Percentiles rank a stretch among this genome's conserved stretches.
Conservation (phyloP, 163 green algal species). For the Chlorella variabilis region DNA sequence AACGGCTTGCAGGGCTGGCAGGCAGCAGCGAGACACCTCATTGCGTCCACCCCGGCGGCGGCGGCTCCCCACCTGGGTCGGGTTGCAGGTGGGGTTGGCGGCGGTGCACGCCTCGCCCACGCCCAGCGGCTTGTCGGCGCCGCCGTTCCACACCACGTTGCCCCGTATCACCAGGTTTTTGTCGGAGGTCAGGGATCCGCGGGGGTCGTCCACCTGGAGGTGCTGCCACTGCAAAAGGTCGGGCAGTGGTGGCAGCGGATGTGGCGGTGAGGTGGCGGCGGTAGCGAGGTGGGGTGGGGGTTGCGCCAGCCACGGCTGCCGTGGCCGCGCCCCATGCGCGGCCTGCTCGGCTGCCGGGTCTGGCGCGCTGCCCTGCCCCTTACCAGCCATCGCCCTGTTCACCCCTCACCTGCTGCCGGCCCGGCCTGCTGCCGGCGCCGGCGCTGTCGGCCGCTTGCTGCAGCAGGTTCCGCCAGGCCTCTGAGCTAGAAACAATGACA, state of each 20-base stretch:
- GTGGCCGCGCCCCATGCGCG: too few relatives aligned
- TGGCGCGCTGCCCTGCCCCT: too few relatives aligned
- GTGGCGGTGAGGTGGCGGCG: too few relatives aligned
- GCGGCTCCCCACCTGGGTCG: background rate
- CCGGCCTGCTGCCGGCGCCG: too few relatives aligned
- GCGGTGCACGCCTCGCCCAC: background rate
- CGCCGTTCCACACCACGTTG: conserved; percentile 23
- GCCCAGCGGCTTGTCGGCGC: background rate
- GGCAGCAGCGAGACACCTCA: background rate
- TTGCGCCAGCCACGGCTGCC: too few relatives aligned
- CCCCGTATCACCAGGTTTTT: conserved; percentile 10
- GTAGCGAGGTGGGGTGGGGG: background rate
- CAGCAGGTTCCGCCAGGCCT: too few relatives aligned
- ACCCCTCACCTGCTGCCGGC: too few relatives aligned
- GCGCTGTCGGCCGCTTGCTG: too few relatives aligned
- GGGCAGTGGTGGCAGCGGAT: too few relatives aligned
- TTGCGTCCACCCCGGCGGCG: background rate
- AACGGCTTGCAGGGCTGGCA: background rate
- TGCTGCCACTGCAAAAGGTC: conserved; percentile 12
- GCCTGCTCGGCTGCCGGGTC: too few relatives aligned
- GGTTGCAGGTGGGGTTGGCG: conserved; percentile 27
- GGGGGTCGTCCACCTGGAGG: background rate
- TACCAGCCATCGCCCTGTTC: too few relatives aligned
- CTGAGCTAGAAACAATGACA: too few relatives aligned
- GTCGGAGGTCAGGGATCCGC: background rate